Evolutionary conservation across 345 rosid genomes (phyloP), one percentile per base, ranked within the genome.

Genomic region (Tarenaya hassleriana): DNA sequence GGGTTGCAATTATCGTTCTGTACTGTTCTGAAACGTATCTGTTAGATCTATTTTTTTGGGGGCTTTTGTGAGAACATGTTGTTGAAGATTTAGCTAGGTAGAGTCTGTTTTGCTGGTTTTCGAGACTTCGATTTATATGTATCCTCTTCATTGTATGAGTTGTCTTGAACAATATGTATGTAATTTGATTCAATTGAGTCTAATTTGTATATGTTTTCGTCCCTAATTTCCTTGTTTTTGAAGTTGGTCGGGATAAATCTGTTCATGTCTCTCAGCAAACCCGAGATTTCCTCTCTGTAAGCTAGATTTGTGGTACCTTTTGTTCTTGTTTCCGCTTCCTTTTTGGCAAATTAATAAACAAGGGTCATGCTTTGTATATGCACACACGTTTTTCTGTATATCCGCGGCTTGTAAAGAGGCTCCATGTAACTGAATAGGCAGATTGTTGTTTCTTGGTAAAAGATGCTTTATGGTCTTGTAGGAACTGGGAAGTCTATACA

Each of bases 1-100:
- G 40, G 47, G 20, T 57, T 34, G 42, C 0, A 13, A 56, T 64
- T 52, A 10, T 42, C 56, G 48, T 37, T 52, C 20, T 15, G 27
- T n/a, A 7, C 4, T 35, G 11, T 35, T 35, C 10, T 35, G 13
- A 20, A 47, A 14, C 8, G 60, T 35, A 60, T 47, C 15, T 53
- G 52, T 0, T 38, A 60, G 71, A 67, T 67, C 71, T 67, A 56
- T 45, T 58, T 33, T 35, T 40, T 52, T 9, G 50, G 37, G 38
- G 48, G 39, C 31, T 59, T 67, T 54, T 60, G 71, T 67, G 60
- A 60, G 66, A 60, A 29, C 66, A 42, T 47, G 29, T 3, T 35
- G 40, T 35, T 35, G n/a, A 10, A 2, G 9, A 24, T 5, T 24
- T 24, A 24, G 29, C 29, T 24, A 24, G 3, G 2, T 24, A 2